These are phyloP conservation scores for Sparassis latifolia DNA, from an alignment of 1,284 basidiomycete genomes.

Conservation along the genomic window DNA sequence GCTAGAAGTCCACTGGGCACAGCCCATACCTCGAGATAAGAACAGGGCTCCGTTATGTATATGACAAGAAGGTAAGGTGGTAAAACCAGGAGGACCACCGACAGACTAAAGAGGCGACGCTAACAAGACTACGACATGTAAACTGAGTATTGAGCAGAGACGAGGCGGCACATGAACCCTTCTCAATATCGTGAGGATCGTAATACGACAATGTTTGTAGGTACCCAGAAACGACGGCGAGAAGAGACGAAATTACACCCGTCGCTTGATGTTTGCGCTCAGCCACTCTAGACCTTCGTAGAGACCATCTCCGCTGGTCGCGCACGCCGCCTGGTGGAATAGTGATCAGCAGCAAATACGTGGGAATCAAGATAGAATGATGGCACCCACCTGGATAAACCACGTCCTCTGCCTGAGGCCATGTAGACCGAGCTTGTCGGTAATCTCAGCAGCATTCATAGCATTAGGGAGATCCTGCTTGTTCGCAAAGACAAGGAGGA, in stretches of 20 bases:
- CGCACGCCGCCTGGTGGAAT: constrained; percentile 80
- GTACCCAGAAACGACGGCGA: constrained; percentile 16
- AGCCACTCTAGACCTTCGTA: constrained; percentile 99
- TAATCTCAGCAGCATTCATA: constrained; percentile 99
- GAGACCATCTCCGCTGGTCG: constrained; percentile 97
- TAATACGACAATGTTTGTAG: constrained; percentile 24
- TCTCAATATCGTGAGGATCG: constrained; percentile 30
- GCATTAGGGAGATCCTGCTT: constrained; percentile 99
- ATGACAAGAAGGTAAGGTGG: constrained; percentile 12
- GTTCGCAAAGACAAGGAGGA: constrained; percentile 98
- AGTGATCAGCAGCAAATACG: constrained; percentile 8
- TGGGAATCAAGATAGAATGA: constrained; percentile 7
- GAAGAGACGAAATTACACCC: constrained; percentile 43
- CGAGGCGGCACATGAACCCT: constrained; percentile 14
- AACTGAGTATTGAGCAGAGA: constrained; percentile 8
- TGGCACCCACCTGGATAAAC: constrained; percentile 88
- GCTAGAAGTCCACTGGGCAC: no score
- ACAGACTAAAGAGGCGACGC: constrained; percentile 7
- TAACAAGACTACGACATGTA: constrained; percentile 12
- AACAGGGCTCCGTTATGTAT: constrained; percentile 17
- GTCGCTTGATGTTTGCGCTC: constrained; percentile 84
- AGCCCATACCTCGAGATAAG: no score
- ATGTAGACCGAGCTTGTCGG: constrained; percentile 98
- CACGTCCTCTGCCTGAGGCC: constrained; percentile 94
- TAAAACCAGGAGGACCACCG: no score